Evolutionary conservation across 805 yeast species (phyloP).

Genomic region (Lipomyces kockii): DNA sequence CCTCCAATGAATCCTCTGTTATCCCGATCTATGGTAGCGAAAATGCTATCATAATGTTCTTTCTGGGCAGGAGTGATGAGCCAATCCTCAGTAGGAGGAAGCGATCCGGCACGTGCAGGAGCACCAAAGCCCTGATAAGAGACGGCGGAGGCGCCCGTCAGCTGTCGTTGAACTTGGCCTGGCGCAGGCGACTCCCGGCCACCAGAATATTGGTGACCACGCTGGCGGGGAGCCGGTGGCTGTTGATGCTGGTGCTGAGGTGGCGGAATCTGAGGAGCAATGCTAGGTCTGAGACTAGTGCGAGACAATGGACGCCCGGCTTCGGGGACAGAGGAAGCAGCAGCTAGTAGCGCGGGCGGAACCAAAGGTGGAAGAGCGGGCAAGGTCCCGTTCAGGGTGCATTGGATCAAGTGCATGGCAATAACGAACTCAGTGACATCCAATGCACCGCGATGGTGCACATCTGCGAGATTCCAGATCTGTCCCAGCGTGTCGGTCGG

Average conservation of each 20-base stretch:
- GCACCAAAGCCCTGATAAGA: conserved; percentile 11
- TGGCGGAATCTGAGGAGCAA: conserved; percentile 24
- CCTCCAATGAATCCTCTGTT: conserved; percentile 32
- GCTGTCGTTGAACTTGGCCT: conserved; percentile 14
- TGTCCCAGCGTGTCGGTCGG: conserved; percentile 78
- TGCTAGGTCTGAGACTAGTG: conserved; percentile 13
- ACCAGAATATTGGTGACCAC: conserved; percentile 25
- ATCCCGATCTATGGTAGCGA: conserved; percentile 67
- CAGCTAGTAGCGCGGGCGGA: conserved; percentile 47
- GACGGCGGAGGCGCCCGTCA: conserved; percentile 14
- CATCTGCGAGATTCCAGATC: conserved; percentile 89
- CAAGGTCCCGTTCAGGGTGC: conserved; percentile 67
- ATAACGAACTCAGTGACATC: conserved; percentile 76
- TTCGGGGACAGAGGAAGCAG: conserved; percentile 47
- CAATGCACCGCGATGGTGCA: conserved; percentile 71
- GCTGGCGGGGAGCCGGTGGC: conserved; percentile 29
- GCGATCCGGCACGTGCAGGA: conserved; percentile 10
- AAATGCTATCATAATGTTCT: conserved; percentile 77
- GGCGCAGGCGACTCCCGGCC: conserved; percentile 28
- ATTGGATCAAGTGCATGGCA: conserved; percentile 95
- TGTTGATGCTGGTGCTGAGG: conserved; percentile 33
- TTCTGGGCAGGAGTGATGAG: conserved; percentile 66
- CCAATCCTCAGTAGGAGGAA: conserved; percentile 61
- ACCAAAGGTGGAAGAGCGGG: conserved; percentile 59
- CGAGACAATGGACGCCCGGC: conserved; percentile 27